Conservation (phyloP, 2,329 filamentous ascomycete genomes). For the Trichoderma atroviride region DNA sequence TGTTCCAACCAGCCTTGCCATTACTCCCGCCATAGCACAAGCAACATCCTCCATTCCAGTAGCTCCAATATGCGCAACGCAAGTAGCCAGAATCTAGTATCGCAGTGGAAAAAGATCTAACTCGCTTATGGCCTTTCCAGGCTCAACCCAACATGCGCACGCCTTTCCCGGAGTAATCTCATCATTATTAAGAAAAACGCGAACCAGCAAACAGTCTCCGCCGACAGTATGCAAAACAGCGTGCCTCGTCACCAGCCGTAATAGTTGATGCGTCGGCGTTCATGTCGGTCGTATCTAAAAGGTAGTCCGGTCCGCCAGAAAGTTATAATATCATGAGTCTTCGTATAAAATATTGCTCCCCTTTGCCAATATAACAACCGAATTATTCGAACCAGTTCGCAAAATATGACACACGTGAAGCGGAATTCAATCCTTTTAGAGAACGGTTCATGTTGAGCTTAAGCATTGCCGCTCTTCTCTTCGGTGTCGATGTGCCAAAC, state of each 20-base stretch:
- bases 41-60: conserved; percentile 4
- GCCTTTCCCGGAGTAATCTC: conserved; percentile 26
- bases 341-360: conserved; percentile 32
- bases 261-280: conserved; percentile 23
- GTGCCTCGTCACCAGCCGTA: conserved; percentile 16
- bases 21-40: conserved; percentile 20
- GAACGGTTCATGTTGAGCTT: conserved; percentile 30
- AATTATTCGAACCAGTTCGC: conserved; percentile 30
- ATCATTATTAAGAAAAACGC: conserved; percentile 11
- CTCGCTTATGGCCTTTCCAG: conserved; percentile 18
- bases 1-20: conserved; percentile 21
- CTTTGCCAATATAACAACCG: conserved; percentile 28
- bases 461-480: conserved; percentile 84
- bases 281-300: conserved; percentile 25
- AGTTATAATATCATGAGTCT: conserved; percentile 34
- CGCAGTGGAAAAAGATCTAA: conserved; percentile 34
- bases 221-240: conserved; percentile 25
- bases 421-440: not conserved
- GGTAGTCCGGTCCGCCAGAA: conserved; percentile 11
- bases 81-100: conserved; percentile 38
- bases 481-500: conserved; percentile 98
- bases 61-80: conserved; percentile 29
- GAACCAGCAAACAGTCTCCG: conserved; percentile 18
- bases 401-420: conserved; percentile 33
- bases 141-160: conserved; percentile 27